A percentile compares a stretch with the other conserved stretches of the same genome.
phyloP scores from a whole-genome alignment of 176 grass and related monocot genomes.

The Paspalum vaginatum region DNA sequence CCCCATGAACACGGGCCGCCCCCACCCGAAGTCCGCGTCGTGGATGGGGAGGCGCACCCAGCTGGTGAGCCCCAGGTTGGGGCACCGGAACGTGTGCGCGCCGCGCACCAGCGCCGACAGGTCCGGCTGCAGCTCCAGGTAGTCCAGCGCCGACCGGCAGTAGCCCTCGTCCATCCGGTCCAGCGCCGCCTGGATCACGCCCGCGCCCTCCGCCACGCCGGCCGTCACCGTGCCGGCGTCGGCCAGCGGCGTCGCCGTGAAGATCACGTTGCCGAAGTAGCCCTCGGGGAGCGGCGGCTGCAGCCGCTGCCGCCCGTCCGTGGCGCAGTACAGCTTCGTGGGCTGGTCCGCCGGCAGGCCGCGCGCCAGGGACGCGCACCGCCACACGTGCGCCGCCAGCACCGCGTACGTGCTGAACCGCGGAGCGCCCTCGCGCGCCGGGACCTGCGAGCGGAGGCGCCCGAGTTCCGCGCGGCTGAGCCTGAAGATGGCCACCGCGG shows the following conservation, averaged over 20 bases:
- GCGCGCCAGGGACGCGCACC: constrained; percentile 79
- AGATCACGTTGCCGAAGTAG: constrained; percentile 96
- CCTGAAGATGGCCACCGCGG: constrained; percentile 81
- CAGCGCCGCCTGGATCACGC: constrained; percentile 66
- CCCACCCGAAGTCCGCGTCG: constrained; percentile 95
- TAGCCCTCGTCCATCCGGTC: constrained; percentile 74
- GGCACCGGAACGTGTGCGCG: constrained; percentile 88
- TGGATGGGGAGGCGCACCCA: constrained; percentile 92
- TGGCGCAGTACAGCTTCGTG: constrained; percentile 88
- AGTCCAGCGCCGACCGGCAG: constrained; percentile 86
- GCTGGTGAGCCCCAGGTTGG: constrained; percentile 93
- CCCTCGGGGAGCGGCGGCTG: constrained; percentile 63
- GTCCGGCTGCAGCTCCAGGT: constrained; percentile 82
- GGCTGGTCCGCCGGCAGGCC: constrained; percentile 60
- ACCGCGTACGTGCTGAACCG: constrained; percentile 72
- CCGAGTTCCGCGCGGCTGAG: constrained; percentile 49
- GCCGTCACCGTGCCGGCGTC: constrained; percentile 50
- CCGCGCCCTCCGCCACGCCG: constrained; percentile 47
- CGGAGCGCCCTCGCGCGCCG: constrained; percentile 34
- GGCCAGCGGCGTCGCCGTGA: constrained; percentile 78
- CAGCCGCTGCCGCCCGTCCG: constrained; percentile 79
- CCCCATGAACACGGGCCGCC: constrained; percentile 88
- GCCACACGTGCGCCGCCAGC: constrained; percentile 82
- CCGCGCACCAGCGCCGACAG: constrained; percentile 79
- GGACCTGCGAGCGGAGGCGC: constrained; percentile 49